phyloP scores from a whole-genome alignment of 495 filamentous ascomycete genomes.

The Neurospora terricola region DNA sequence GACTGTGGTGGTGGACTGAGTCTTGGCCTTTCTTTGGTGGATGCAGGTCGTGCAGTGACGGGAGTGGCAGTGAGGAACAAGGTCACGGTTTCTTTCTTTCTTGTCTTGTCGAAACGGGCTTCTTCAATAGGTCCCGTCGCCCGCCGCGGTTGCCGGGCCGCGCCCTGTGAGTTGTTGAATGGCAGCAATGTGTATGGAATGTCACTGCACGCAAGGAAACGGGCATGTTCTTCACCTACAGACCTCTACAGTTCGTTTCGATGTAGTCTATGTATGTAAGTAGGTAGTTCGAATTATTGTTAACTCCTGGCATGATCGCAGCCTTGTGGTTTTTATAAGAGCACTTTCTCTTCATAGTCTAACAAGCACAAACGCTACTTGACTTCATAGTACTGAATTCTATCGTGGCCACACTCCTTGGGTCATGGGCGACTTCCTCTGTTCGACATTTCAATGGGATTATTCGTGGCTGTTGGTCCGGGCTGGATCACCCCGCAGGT shows the following conservation, averaged over 20 bases:
- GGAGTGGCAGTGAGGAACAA: not conserved
- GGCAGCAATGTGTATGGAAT: not conserved
- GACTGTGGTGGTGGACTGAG: not conserved
- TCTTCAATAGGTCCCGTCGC: not conserved
- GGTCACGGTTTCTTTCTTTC: not conserved
- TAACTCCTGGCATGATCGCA: not conserved
- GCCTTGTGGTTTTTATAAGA: not conserved
- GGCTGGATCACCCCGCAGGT: not conserved
- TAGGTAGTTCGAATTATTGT: not conserved
- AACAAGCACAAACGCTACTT: not conserved
- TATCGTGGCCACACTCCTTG: not conserved
- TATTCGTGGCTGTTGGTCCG: not conserved
- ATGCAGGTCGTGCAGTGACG: not conserved
- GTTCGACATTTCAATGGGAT: not conserved
- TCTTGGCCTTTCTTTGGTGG: not conserved
- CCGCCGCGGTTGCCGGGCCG: not conserved
- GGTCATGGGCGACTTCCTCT: not conserved
- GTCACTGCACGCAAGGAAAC: not conserved
- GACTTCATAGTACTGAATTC: not conserved
- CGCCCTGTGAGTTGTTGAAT: not conserved
- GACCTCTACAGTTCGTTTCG: not conserved
- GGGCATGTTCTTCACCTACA: not conserved
- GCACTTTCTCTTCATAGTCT: not conserved
- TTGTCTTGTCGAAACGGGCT: not conserved
- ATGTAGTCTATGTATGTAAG: not conserved